Evolutionary conservation across 345 rosid species (phyloP).

Genomic region (Sisymbrium altissimum): DNA sequence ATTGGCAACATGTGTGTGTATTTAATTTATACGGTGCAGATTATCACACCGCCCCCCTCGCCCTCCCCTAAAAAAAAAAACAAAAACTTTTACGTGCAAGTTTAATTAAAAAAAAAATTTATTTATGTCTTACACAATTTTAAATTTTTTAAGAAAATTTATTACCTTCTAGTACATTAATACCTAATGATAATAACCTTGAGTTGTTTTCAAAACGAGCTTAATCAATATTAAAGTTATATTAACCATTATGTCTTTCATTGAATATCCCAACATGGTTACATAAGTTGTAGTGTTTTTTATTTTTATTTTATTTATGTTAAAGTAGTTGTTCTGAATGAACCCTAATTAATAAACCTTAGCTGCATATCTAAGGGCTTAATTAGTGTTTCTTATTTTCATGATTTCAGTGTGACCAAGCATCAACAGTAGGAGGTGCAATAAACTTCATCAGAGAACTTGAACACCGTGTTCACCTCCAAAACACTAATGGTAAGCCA

Average conservation of each 20-base stretch:
- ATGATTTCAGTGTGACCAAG: conserved; percentile 49
- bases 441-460: conserved; percentile 51
- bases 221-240: background rate
- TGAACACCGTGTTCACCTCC: conserved; percentile 42
- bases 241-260: background rate
- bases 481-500: conserved; percentile 14
- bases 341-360: background rate
- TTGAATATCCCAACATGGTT: background rate
- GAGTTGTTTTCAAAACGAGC: background rate
- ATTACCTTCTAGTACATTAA: background rate
- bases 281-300: background rate
- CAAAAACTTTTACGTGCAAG: no score
- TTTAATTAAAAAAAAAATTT: no score
- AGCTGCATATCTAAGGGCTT: background rate
- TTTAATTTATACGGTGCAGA: no score
- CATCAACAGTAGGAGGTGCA: conserved; percentile 51
- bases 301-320: background rate
- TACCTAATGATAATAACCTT: no score
- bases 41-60: no score
- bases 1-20: background rate
- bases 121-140: background rate
- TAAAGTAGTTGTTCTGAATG: background rate
- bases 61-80: no score
- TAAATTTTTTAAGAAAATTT: no score
- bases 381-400: background rate